Conservation (phyloP, 1,284 basidiomycete species). For the Entoloma clypeatum region DNA sequence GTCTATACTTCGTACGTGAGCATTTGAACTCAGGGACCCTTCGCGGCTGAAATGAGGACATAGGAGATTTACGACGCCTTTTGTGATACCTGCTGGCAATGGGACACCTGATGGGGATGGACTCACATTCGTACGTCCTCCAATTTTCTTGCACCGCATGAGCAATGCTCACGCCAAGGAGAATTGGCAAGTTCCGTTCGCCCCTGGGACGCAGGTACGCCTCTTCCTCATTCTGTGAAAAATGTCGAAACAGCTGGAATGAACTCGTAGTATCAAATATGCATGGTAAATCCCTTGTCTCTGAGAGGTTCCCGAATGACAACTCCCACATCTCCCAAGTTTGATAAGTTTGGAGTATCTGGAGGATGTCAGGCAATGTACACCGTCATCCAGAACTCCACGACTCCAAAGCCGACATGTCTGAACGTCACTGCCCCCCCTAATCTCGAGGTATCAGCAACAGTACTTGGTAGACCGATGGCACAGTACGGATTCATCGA, state of each 20-base stretch:
- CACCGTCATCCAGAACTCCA: constrained; percentile 36
- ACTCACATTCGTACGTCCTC: constrained; percentile 35
- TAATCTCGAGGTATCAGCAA: constrained; percentile 31
- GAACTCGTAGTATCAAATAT: constrained; percentile 47
- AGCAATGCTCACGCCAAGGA: constrained; percentile 20
- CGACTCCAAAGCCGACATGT: constrained; percentile 32
- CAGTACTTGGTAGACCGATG: constrained; percentile 31
- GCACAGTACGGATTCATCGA: constrained; percentile 44
- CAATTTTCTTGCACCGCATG: not conserved
- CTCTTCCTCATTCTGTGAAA: not conserved
- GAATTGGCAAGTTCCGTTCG: constrained; percentile 49
- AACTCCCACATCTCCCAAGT: constrained; percentile 23
- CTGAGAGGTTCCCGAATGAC: not conserved
- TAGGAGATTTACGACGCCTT: constrained; percentile 41
- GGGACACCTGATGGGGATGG: constrained; percentile 38
- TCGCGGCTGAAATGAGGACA: not conserved
- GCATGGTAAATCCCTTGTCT: constrained; percentile 38
- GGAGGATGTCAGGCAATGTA: constrained; percentile 48
- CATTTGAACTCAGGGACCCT: not conserved
- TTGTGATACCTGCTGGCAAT: constrained; percentile 43
- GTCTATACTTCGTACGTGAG: constrained; percentile 46
- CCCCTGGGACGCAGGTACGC: constrained; percentile 44
- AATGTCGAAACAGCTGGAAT: not conserved
- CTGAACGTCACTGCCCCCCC: constrained; percentile 40
- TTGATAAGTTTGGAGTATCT: constrained; percentile 37